These are phyloP conservation scores for Acanthamoeba quina DNA, from an alignment of 208 protist genomes.

Conservation along the genomic window DNA sequence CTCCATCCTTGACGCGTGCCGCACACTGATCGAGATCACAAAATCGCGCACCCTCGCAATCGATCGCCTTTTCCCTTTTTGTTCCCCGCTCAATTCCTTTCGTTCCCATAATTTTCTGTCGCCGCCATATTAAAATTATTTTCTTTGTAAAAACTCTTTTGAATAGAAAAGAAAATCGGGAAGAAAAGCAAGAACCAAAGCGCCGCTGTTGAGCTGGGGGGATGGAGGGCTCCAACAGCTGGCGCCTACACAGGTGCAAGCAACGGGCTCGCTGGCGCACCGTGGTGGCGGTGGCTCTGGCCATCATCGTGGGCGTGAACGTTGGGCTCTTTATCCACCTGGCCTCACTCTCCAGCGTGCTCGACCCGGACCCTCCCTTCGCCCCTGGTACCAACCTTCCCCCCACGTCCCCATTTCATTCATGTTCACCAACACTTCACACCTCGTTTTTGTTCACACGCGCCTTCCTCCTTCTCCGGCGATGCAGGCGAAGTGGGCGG, in stretches of 20 bases:
- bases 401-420: not conserved
- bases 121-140: not conserved
- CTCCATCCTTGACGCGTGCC: constrained; percentile 72
- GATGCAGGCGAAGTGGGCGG: not conserved
- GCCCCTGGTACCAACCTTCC: not conserved
- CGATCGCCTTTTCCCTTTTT: not conserved
- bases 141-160: not conserved
- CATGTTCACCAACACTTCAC: not conserved
- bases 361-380: not conserved
- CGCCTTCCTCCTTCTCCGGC: not conserved
- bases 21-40: not conserved
- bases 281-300: not conserved
- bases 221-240: not conserved
- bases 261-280: not conserved
- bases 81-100: not conserved
- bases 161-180: not conserved
- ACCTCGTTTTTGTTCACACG: too few relatives aligned
- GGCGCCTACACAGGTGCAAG: not conserved
- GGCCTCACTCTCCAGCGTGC: not conserved
- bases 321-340: not conserved
- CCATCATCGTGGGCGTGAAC: not conserved
- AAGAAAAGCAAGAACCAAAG: not conserved
- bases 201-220: not conserved
- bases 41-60: not conserved
- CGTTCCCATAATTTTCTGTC: not conserved